Evolutionary conservation across 768 basidiomycete species (phyloP).

Genomic region (Leucogyrophana mollusca): DNA sequence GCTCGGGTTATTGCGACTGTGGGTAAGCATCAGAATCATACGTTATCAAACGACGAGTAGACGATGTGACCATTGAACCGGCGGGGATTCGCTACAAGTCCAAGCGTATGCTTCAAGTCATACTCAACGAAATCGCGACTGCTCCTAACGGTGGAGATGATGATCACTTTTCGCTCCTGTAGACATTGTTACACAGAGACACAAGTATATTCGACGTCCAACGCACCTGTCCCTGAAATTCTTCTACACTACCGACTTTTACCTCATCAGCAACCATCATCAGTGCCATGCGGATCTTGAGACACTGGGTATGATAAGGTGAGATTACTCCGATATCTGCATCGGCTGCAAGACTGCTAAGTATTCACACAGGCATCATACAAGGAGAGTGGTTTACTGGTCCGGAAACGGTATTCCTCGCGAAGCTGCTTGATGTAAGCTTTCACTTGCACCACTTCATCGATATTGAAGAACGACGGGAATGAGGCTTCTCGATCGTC

Average conservation of each 20-base stretch:
- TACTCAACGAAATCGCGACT: constrained; percentile 23
- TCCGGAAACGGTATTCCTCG: constrained; percentile 38
- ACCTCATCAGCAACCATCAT: constrained; percentile 31
- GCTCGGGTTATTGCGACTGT: constrained; percentile 64
- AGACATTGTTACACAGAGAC: too few species aligned
- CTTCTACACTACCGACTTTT: constrained; percentile 66
- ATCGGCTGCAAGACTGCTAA: constrained; percentile 33
- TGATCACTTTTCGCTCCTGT: constrained; percentile 39
- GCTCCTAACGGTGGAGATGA: constrained; percentile 40
- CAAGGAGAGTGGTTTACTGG: constrained; percentile 33
- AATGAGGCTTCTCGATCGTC: constrained; percentile 65
- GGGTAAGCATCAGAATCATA: background rate
- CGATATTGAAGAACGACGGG: constrained; percentile 71
- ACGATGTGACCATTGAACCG: constrained; percentile 37
- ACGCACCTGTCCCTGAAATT: constrained; percentile 61
- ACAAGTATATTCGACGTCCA: too few species aligned
- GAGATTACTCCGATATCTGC: constrained; percentile 59
- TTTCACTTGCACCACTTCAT: constrained; percentile 55
- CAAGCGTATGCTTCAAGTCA: constrained; percentile 31
- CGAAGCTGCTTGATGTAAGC: constrained; percentile 34
- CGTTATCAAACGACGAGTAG: background rate
- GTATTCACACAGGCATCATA: constrained; percentile 5
- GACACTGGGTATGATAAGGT: constrained; percentile 61
- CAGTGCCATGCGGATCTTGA: constrained; percentile 43
- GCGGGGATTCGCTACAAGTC: constrained; percentile 33